Base-by-base conservation (phyloP, 441 rosid genomes). In the Viola pubescens region DNA sequence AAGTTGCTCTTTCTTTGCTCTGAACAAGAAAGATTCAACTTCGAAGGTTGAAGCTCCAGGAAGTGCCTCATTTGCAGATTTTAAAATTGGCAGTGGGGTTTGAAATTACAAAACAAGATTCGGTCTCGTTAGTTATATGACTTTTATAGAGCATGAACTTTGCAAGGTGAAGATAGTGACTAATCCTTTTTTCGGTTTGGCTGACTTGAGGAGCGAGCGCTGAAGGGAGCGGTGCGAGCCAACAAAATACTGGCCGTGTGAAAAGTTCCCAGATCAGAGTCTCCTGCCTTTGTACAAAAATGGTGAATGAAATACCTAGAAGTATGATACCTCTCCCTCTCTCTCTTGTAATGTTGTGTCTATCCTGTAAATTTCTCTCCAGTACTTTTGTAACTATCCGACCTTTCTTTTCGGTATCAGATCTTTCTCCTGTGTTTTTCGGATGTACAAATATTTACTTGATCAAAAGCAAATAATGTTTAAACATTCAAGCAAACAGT, bases 1-100 rank as follows among this genome's bases (percentile, higher is more conserved):
- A 67, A 94, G 76, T 68, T 88, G 95, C 81, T 88, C 89, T 48
- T 84, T 86, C 48, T 84, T 89, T 13, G 88, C 89, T 61, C 72
- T 67, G 41, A 97, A 83, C 69, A 89, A 84, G 84, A 85, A 87
- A 74, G 96, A 94, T 52, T 52, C 81, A 37, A 75, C 81, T 26
- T 71, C 91, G 40, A 73, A 72, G 45, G 76, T 81, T 5, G 87
- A 74, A 74, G 77, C 73, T 58, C 71, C 74, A 70, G 83, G 73
- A 57, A 69, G 63, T 43, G 45, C 76, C 62, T 63, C 83, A 13
- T 52, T 78, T 48, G 61, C 82, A 3, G 81, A 68, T 59, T 78
- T 71, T 48, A 73, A 77, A 68, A 68, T 77, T 9, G 78, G 82
- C 59, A 72, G 66, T 4, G 75, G 71, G 66, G 73, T 73, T 64